Conservation (phyloP, 2,329 filamentous ascomycete species). For the Colletotrichum sp. region DNA sequence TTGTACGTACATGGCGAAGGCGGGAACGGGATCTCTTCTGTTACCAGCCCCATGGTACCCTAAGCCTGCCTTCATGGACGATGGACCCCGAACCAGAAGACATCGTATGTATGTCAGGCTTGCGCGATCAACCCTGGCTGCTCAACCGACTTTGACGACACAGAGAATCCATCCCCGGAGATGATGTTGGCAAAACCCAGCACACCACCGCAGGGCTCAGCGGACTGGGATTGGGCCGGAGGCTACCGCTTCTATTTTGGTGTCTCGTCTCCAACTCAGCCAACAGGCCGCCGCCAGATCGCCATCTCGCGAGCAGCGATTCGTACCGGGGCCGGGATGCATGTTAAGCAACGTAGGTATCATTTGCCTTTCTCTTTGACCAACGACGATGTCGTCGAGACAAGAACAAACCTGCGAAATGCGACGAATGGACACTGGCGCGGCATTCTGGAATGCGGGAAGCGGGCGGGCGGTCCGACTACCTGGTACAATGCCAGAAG, state of each 20-base stretch:
- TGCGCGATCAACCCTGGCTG: neutral
- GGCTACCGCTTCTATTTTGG: conserved; percentile 18
- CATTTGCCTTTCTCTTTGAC: neutral
- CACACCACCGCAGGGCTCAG: neutral
- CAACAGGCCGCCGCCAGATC: neutral
- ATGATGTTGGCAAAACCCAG: conserved; percentile 4
- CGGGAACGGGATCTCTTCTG: neutral
- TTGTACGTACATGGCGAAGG: neutral
- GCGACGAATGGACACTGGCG: neutral
- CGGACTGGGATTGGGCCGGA: neutral
- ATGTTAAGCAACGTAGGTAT: neutral
- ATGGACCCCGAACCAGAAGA: neutral
- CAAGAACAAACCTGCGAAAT: neutral
- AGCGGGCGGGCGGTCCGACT: neutral
- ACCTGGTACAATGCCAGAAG: neutral
- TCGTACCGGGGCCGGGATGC: neutral
- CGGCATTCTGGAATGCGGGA: neutral
- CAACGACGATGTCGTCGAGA: neutral
- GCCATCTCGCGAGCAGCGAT: neutral
- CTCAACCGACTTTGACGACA: neutral
- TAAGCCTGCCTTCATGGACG: neutral
- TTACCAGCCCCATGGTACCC: neutral
- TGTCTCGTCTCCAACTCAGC: neutral
- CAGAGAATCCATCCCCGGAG: neutral
- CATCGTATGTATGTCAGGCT: neutral